phyloP scores from a whole-genome alignment of 768 basidiomycete genomes.

The Podaxis sp. region DNA sequence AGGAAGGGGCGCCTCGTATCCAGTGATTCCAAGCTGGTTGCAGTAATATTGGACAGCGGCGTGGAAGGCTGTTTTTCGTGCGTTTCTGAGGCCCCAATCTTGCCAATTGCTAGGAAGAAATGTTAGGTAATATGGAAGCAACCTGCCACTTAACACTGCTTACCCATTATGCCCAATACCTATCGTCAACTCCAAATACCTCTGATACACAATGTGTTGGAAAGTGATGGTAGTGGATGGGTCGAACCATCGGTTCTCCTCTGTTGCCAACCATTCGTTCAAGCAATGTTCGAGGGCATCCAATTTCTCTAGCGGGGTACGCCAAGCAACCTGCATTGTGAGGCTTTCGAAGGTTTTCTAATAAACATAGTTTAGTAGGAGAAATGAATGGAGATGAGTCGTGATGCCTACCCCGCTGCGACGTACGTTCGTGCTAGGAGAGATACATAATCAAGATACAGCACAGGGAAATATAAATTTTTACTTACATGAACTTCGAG shows the following conservation, averaged over 20 bases:
- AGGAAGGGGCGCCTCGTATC: slow-evolving; percentile 57
- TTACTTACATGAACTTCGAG: slow-evolving; percentile 64
- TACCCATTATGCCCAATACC: slow-evolving; percentile 55
- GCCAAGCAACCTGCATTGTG: slow-evolving; percentile 73
- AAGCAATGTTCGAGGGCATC: slow-evolving; percentile 63
- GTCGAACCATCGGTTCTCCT: slow-evolving; percentile 77
- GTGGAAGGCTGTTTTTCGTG: slow-evolving; percentile 73
- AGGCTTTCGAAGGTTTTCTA: slow-evolving; percentile 66
- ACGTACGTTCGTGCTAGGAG: slow-evolving; percentile 59
- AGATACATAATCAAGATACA: not conserved
- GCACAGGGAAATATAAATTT: not conserved
- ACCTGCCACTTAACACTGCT: not conserved
- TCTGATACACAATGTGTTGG: slow-evolving; percentile 62
- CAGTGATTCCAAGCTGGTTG: slow-evolving; percentile 62
- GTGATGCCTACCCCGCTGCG: slow-evolving; percentile 53
- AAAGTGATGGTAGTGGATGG: slow-evolving; percentile 60
- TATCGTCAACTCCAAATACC: slow-evolving; percentile 65
- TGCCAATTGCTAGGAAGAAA: slow-evolving; percentile 24
- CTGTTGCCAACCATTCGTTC: slow-evolving; percentile 74
- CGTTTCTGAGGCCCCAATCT: slow-evolving; percentile 57
- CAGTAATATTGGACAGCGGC: slow-evolving; percentile 74
- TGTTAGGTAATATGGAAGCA: not conserved
- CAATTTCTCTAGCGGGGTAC: slow-evolving; percentile 65
- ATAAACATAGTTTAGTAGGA: slow-evolving; percentile 7
- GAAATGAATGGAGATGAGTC: not conserved